Evolutionary conservation across 257 asterid species (phyloP).

Genomic region (Rauvolfia tetraphylla): DNA sequence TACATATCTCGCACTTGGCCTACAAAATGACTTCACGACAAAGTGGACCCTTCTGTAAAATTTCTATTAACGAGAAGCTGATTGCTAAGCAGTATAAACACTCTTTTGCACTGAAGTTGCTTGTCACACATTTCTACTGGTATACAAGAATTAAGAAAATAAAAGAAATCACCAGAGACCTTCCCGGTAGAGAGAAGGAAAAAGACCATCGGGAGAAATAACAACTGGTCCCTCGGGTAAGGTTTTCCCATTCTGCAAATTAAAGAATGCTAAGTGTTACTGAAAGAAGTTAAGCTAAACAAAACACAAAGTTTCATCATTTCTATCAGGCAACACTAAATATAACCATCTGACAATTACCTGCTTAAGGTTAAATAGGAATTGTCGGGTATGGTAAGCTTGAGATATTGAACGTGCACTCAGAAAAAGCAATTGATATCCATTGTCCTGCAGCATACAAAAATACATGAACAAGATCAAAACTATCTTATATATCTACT

Average conservation of each 20-base stretch:
- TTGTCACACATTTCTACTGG: not conserved
- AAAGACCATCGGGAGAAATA: conserved; percentile 96
- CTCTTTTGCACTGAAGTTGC: not conserved
- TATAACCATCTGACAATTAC: conserved; percentile 27
- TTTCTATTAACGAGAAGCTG: not conserved
- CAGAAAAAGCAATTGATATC: conserved; percentile 88
- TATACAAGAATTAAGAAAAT: conserved; percentile 17
- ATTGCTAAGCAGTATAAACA: not conserved
- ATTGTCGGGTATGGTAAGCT: conserved; percentile 79
- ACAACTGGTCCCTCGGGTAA: conserved; percentile 97
- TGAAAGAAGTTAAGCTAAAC: not conserved
- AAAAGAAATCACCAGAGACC: conserved; percentile 39
- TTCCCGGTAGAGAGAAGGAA: conserved; percentile 95
- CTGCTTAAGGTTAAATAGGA: conserved; percentile 84
- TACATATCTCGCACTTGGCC: not conserved
- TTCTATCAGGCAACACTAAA: not conserved
- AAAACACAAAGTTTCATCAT: conserved; percentile 8
- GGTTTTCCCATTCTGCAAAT: conserved; percentile 76
- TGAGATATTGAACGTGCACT: conserved; percentile 98
- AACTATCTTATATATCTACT: not conserved
- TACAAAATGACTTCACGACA: not conserved
- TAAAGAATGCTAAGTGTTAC: not conserved
- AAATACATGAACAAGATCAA: not conserved
- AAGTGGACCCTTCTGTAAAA: not conserved
- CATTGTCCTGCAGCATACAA: conserved; percentile 76